Evolutionary conservation across 2,329 filamentous ascomycete genomes (phyloP), one percentile per base, ranked within the genome.

Genomic region (Fusarium palustre): DNA sequence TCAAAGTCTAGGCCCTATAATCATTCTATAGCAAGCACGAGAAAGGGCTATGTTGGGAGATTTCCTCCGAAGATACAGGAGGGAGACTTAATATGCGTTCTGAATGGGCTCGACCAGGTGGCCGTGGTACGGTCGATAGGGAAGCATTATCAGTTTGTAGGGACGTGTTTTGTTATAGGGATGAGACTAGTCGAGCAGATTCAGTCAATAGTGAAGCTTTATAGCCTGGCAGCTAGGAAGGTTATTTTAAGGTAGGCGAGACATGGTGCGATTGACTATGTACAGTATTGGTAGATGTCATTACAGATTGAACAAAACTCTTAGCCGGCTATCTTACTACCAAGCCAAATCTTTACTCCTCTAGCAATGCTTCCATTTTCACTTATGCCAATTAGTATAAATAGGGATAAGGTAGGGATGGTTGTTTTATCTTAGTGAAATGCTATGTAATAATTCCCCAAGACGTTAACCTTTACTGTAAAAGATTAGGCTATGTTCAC

Each of bases 21-120:
- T 22, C 48, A 52, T 24, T 4, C 48, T 20, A 33, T 59, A 20
- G 56, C 56, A 20, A 42, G 39, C 20, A 59, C 57, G 20, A 45
- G 18, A 10, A 38, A 55, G 18, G 34, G 49, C 12, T 59, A 55
- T 34, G 8, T 48, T 20, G 57, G 57, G 10, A 47, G 53, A 13
- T 59, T 48, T 25, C 57, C 57, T n/a, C 34, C 45, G 3, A 39
- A 34, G 12, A 38, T 42, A 30, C 16, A 36, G 15, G 15, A 24
- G 5, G 56, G 56, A 6, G 49, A 59, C 30, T 38, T 42, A 16
- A 43, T 59, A 18, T 59, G 49, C 33, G 7, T 55, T 7, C 7
- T 56, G 8, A 43, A 43, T 9, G 57, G 42, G 8, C 13, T 60
- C 2, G 15, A 24, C 18, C 30, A 20, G 10, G 28, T n/a, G 3